These are phyloP conservation scores for Phytophthora rubi DNA, from an alignment of 352 stramenopile genomes.

Conservation along the genomic window DNA sequence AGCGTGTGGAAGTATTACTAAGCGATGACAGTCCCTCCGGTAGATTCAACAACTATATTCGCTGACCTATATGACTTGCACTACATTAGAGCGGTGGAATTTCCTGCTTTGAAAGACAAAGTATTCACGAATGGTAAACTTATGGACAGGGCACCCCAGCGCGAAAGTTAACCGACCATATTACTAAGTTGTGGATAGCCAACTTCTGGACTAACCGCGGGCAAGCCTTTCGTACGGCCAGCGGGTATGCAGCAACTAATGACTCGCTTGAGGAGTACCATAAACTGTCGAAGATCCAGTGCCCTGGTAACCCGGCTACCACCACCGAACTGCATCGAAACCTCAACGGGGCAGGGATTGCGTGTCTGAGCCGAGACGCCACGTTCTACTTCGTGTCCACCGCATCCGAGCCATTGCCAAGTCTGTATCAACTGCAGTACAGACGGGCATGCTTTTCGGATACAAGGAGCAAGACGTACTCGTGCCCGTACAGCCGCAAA, in stretches of 20 bases:
- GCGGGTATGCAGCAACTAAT: conserved; percentile 11
- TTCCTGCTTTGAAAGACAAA: not conserved
- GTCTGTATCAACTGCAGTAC: conserved; percentile 5
- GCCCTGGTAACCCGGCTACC: not conserved
- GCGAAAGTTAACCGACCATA: not conserved
- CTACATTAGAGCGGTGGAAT: not conserved
- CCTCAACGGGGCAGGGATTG: not conserved
- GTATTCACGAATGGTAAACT: conserved; percentile 2
- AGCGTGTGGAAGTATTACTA: conserved; percentile 8
- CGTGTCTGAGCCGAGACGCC: conserved; percentile 1
- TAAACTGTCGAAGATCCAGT: not conserved
- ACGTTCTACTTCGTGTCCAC: not conserved
- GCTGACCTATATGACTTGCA: conserved; percentile 11
- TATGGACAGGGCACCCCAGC: not conserved
- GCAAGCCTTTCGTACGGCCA: conserved; percentile 6
- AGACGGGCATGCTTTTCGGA: not conserved
- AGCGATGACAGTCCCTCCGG: not conserved
- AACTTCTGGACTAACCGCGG: not conserved
- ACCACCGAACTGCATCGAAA: conserved; percentile 2
- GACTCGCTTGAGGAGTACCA: conserved; percentile 14
- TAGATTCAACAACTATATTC: conserved; percentile 8
- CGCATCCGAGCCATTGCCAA: conserved; percentile 1
- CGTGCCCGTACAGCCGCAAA: conserved; percentile 6
- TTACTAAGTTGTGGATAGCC: not conserved
- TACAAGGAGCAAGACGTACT: conserved; percentile 9